Conservation (phyloP, 345 rosid genomes). For the Eucalyptus pumila region DNA sequence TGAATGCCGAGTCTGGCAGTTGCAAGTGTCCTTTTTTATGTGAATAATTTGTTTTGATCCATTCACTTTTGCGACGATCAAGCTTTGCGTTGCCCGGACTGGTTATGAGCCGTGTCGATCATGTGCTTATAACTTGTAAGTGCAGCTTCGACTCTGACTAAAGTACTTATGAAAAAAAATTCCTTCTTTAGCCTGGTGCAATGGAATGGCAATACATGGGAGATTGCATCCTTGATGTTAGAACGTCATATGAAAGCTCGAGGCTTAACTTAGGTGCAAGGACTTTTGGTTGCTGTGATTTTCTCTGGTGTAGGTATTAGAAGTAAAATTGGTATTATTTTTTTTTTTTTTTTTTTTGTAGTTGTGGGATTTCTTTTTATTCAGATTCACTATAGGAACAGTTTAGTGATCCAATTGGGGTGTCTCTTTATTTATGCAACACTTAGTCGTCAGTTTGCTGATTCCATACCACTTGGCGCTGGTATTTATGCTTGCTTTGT, state of each 20-base stretch:
- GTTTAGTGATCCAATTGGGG: background rate
- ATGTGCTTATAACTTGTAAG: background rate
- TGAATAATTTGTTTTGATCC: background rate
- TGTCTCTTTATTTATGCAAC: background rate
- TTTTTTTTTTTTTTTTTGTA: background rate
- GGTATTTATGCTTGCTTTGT: background rate
- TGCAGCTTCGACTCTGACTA: background rate
- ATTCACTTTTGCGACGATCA: background rate
- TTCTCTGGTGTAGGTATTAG: background rate
- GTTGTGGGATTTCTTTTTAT: background rate
- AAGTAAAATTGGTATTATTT: background rate
- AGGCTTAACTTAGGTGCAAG: background rate
- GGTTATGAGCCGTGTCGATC: background rate
- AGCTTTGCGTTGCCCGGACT: background rate
- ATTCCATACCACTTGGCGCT: background rate
- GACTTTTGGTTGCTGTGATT: background rate
- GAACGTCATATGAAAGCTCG: background rate
- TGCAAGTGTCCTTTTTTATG: background rate
- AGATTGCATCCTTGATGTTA: background rate
- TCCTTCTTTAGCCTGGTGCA: background rate
- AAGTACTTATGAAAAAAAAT: background rate
- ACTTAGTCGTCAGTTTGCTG: background rate
- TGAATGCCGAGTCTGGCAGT: background rate
- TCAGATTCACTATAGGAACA: background rate
- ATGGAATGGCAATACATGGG: background rate